Evolutionary conservation across 176 grass and related monocot species (phyloP).

Genomic region (Oryza glaberrima): DNA sequence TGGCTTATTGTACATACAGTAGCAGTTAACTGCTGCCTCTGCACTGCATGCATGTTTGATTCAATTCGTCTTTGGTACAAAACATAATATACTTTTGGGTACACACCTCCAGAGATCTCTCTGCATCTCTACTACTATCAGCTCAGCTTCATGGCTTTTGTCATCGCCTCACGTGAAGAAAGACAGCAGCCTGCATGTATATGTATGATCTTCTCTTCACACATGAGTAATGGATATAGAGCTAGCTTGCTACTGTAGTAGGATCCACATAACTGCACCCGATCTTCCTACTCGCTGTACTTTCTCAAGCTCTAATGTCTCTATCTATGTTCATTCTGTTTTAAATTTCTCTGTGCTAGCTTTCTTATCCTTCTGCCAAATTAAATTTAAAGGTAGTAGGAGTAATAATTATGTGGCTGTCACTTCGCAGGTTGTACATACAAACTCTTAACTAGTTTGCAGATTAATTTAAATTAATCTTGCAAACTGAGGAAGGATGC

Average conservation of each 20-base stretch:
- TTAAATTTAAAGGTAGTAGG: background rate
- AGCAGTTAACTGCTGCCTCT: background rate
- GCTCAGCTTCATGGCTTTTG: background rate
- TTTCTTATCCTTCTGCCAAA: background rate
- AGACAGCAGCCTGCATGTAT: background rate
- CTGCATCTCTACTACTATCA: background rate
- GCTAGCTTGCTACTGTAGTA: background rate
- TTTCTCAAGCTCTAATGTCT: conserved; percentile 1
- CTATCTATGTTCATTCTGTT: background rate
- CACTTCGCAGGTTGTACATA: too few relatives aligned
- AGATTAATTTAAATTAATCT: background rate
- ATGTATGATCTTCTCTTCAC: background rate
- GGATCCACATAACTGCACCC: background rate
- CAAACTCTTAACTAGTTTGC: background rate
- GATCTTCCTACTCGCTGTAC: conserved; percentile 5
- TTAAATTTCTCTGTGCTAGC: background rate
- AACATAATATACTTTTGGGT: background rate
- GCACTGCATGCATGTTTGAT: background rate
- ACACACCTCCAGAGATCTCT: background rate
- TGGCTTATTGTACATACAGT: background rate
- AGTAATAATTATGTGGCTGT: background rate
- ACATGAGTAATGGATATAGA: background rate
- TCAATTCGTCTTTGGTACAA: conserved; percentile 1
- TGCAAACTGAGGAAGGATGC: background rate
- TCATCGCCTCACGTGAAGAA: background rate